Conservation (phyloP, 2,329 filamentous ascomycete species). For the Paraphaeosphaeria minitans region DNA sequence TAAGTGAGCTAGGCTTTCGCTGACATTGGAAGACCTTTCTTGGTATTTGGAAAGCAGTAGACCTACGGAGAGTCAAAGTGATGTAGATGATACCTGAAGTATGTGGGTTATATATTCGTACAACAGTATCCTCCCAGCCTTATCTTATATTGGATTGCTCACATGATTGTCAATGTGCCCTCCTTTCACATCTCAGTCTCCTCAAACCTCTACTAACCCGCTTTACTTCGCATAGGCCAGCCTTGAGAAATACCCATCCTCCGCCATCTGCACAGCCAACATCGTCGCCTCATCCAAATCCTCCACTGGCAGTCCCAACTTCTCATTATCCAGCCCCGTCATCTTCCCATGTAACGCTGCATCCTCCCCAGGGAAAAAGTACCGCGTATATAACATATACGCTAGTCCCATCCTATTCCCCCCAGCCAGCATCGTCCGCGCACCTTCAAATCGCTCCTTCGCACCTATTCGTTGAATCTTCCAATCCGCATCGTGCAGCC, state of each 20-base stretch:
- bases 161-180: not conserved
- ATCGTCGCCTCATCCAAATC: slow-evolving; percentile 63
- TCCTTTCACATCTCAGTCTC: too few species aligned
- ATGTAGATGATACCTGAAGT: not conserved
- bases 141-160: not conserved
- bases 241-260: slow-evolving; percentile 26
- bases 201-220: too few species aligned
- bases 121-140: not conserved
- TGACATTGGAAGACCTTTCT: slow-evolving; percentile 17
- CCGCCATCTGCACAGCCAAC: slow-evolving; percentile 54
- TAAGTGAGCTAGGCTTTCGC: not conserved
- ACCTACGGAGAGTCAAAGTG: not conserved
- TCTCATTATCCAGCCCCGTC: slow-evolving; percentile 53
- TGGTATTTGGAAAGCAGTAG: slow-evolving; percentile 18
- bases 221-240: not conserved
- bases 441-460: slow-evolving; percentile 57
- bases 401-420: slow-evolving; percentile 51
- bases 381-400: slow-evolving; percentile 52
- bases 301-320: slow-evolving; percentile 62
- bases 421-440: slow-evolving; percentile 53
- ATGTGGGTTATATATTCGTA: not conserved
- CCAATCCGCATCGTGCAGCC: slow-evolving; percentile 66
- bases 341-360: slow-evolving; percentile 25
- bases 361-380: slow-evolving; percentile 22
- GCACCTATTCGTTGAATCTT: slow-evolving; percentile 56